Conservation (phyloP, 2,329 filamentous ascomycete genomes). For the Fusarium pseudoanthophilum region DNA sequence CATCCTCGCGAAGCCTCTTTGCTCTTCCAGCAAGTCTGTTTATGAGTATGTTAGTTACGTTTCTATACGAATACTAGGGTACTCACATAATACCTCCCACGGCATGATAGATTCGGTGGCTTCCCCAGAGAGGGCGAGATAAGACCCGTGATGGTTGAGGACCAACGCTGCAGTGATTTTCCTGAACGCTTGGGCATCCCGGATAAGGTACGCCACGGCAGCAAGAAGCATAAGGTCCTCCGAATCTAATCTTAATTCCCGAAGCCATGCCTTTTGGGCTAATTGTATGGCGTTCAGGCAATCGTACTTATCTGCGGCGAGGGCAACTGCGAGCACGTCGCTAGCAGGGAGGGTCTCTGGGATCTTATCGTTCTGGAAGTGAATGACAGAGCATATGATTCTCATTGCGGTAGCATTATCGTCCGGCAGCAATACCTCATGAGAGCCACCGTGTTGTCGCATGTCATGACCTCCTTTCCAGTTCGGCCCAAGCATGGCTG, state of each 20-base stretch:
- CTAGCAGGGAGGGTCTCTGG: background rate
- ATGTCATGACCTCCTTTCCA: background rate
- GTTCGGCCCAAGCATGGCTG: fast-evolving
- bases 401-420: background rate
- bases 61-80: fast-evolving
- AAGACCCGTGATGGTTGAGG: fast-evolving
- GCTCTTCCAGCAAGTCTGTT: background rate
- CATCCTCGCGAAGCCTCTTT: background rate
- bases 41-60: fast-evolving
- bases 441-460: fast-evolving
- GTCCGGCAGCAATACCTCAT: fast-evolving
- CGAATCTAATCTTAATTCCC: fast-evolving
- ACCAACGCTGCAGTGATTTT: background rate
- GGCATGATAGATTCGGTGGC: fast-evolving
- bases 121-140: fast-evolving
- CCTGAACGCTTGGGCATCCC: fast-evolving
- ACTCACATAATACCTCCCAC: background rate
- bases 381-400: background rate
- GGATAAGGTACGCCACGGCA: fast-evolving
- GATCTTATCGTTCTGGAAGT: background rate
- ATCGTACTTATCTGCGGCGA: background rate
- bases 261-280: fast-evolving
- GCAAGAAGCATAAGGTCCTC: fast-evolving
- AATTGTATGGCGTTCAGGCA: fast-evolving
- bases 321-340: fast-evolving